Conservation (phyloP, 106 monocot species). For the Hemerocallis citrina region DNA sequence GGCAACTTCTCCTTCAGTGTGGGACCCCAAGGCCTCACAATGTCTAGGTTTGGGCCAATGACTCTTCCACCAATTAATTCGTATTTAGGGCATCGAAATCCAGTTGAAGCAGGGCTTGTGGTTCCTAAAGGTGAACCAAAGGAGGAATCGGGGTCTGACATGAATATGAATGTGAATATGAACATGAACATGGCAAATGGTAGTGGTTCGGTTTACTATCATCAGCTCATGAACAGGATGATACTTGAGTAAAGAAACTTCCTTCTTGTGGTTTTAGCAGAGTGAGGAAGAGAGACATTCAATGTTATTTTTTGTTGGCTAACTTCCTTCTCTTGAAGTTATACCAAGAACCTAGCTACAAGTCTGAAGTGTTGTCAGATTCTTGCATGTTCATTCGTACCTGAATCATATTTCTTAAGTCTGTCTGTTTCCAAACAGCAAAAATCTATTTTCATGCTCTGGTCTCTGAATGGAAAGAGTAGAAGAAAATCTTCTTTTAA, state of each 20-base stretch:
- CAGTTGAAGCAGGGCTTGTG: not conserved
- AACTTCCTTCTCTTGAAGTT: not conserved
- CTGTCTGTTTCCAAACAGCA: too few relatives aligned
- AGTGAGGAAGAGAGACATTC: not conserved
- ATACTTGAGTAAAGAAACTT: too few relatives aligned
- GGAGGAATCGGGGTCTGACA: not conserved
- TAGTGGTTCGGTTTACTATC: not conserved
- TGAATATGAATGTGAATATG: not conserved
- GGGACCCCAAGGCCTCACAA: not conserved
- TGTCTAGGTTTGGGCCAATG: conserved; percentile 4
- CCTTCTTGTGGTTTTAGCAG: not conserved
- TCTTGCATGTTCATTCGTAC: not conserved
- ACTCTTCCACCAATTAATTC: conserved; percentile 1
- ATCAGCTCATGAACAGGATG: conserved; percentile 1
- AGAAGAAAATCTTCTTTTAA: too few relatives aligned
- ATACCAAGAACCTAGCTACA: not conserved
- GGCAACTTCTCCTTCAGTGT: conserved; percentile 3
- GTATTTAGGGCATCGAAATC: not conserved
- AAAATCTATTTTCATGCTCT: too few relatives aligned
- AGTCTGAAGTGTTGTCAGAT: not conserved
- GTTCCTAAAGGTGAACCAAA: not conserved
- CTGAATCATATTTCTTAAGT: too few relatives aligned
- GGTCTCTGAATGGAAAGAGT: too few relatives aligned
- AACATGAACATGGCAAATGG: not conserved
- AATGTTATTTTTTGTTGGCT: not conserved